These are phyloP conservation scores for Aureobasidium sp. DNA, from an alignment of 2,329 filamentous ascomycete species.

Conservation along the genomic window DNA sequence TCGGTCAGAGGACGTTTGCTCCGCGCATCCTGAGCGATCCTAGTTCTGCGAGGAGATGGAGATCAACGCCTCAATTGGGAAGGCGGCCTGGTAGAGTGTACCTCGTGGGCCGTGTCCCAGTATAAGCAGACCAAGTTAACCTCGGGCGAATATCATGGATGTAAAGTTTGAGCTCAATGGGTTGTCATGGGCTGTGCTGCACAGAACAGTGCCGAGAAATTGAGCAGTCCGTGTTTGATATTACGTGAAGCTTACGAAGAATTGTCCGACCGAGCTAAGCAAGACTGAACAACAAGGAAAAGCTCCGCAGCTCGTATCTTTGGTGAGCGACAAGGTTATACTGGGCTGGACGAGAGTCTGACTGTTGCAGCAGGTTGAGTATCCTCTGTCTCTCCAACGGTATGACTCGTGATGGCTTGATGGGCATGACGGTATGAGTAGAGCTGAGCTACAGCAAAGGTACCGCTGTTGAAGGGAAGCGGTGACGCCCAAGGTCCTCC, in stretches of 20 bases:
- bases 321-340: neutral
- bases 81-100: neutral
- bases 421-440: conserved; percentile 1
- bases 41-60: neutral
- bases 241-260: conserved; percentile 1
- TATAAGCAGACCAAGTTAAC: neutral
- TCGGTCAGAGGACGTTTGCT: neutral
- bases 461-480: neutral
- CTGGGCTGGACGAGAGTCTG: neutral
- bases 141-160: neutral
- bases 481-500: neutral
- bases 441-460: neutral
- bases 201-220: neutral
- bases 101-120: neutral
- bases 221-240: neutral
- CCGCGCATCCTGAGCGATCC: neutral
- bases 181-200: neutral
- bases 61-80: neutral
- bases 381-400: neutral
- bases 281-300: neutral
- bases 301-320: neutral
- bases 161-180: neutral
- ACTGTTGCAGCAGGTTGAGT: neutral
- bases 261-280: neutral
- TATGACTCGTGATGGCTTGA: conserved; percentile 10